Evolutionary conservation across 1,284 basidiomycete genomes (phyloP).

Genomic region (Austroboletus niveus): DNA sequence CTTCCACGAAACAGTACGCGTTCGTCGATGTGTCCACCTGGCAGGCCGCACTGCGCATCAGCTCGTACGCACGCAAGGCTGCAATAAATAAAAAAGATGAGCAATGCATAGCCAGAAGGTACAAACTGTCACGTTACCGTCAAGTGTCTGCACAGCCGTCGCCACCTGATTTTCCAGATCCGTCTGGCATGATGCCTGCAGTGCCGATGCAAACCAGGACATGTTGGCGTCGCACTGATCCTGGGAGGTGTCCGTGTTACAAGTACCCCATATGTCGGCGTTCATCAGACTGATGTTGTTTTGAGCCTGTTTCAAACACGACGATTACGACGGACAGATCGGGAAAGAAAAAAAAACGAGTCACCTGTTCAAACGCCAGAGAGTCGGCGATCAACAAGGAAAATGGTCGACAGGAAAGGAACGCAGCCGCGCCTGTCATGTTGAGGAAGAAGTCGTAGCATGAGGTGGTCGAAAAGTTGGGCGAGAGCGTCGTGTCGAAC

Average conservation of each 20-base stretch:
- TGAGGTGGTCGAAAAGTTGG: conserved; percentile 58
- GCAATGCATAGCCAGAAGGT: not conserved
- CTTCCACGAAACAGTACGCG: conserved; percentile 70
- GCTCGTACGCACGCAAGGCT: conserved; percentile 57
- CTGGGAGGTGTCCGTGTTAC: conserved; percentile 53
- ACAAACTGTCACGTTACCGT: conserved; percentile 37
- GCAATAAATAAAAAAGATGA: not conserved
- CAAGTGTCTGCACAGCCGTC: conserved; percentile 49
- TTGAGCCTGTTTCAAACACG: conserved; percentile 49
- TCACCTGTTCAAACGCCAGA: conserved; percentile 53
- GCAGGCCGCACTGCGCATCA: conserved; percentile 60
- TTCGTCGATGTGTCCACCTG: conserved; percentile 50
- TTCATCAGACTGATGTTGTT: conserved; percentile 64
- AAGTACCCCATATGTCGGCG: conserved; percentile 71
- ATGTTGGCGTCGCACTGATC: conserved; percentile 60
- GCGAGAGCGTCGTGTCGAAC: conserved; percentile 60
- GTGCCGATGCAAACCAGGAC: conserved; percentile 51
- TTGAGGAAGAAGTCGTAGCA: conserved; percentile 72
- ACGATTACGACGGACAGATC: conserved; percentile 2
- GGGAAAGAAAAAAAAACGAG: conserved; percentile 15
- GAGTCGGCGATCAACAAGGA: conserved; percentile 66
- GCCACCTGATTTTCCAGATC: conserved; percentile 54
- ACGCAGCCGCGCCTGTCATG: conserved; percentile 61
- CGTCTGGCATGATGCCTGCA: conserved; percentile 47
- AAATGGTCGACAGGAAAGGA: conserved; percentile 72